Conservation (phyloP, 2,329 filamentous ascomycete genomes). For the Achaetomium macrosporum region DNA sequence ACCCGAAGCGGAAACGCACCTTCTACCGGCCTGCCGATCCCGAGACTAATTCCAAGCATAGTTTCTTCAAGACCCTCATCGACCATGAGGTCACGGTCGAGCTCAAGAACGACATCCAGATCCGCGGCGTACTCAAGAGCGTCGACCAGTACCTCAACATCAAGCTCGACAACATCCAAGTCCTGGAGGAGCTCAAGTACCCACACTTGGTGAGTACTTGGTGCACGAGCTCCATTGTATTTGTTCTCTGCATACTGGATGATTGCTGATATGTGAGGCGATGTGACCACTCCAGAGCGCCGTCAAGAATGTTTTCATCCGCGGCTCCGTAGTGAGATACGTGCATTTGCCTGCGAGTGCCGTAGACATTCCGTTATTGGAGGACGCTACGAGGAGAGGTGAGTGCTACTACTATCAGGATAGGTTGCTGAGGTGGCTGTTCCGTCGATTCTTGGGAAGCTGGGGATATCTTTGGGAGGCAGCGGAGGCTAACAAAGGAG, state of each 20-base stretch:
- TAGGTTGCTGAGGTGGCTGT: background rate
- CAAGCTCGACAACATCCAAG: constrained; percentile 91
- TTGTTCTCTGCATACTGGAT: background rate
- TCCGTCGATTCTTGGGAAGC: background rate
- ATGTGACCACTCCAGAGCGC: constrained; percentile 45
- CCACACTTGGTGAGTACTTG: constrained; percentile 67
- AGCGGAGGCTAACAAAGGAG: background rate
- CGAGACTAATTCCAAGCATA: constrained; percentile 31
- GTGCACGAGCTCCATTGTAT: background rate
- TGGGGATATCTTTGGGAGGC: background rate
- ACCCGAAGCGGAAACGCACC: too few relatives aligned
- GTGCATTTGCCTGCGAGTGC: constrained; percentile 78
- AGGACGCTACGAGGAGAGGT: constrained; percentile 89
- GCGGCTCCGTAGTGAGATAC: constrained; percentile 87
- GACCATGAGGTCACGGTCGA: constrained; percentile 97
- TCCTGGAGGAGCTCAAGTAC: constrained; percentile 90
- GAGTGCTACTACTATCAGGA: constrained; percentile 22
- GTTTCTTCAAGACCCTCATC: constrained; percentile 98
- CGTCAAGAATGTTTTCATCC: constrained; percentile 94
- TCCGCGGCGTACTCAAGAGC: constrained; percentile 90
- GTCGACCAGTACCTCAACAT: constrained; percentile 99
- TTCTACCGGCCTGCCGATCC: too few relatives aligned
- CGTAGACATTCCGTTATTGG: constrained; percentile 79
- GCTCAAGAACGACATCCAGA: constrained; percentile 98
- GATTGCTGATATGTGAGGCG: background rate